Evolutionary conservation across 768 basidiomycete species (phyloP).

Genomic region (Trichaptum fuscoviolaceum): DNA sequence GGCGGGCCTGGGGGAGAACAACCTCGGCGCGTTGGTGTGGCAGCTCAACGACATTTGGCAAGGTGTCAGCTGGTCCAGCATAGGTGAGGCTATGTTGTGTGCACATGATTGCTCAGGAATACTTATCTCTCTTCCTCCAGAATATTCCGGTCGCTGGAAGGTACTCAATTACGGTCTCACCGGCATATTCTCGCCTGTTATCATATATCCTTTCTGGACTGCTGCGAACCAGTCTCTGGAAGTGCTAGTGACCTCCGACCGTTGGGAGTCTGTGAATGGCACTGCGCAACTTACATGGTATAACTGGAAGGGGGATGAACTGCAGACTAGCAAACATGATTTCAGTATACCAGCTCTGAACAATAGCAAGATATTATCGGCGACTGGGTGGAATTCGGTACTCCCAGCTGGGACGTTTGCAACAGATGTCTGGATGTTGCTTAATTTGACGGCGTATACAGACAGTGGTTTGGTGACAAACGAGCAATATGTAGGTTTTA

Average conservation of each 20-base stretch:
- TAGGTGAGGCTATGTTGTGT: constrained; percentile 14
- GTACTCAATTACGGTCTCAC: constrained; percentile 49
- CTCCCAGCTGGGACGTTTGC: constrained; percentile 37
- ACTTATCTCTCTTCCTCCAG: constrained; percentile 16
- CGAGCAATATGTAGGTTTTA: constrained; percentile 44
- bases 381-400: constrained; percentile 36
- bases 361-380: constrained; percentile 39
- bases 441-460: constrained; percentile 44
- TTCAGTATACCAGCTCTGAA: constrained; percentile 46
- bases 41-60: constrained; percentile 61
- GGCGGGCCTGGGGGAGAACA: constrained; percentile 53
- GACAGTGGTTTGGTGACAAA: constrained; percentile 37
- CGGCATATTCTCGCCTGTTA: constrained; percentile 39
- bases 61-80: constrained; percentile 48
- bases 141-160: constrained; percentile 58
- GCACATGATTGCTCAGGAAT: not conserved
- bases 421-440: constrained; percentile 44
- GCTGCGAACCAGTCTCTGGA: constrained; percentile 41
- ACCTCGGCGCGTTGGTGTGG: constrained; percentile 55
- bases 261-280: constrained; percentile 42
- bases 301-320: constrained; percentile 42
- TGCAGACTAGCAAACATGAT: constrained; percentile 31
- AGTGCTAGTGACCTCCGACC: constrained; percentile 47
- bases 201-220: constrained; percentile 54
- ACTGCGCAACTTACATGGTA: constrained; percentile 51